Conservation (phyloP, 495 filamentous ascomycete species). For the Lasiosphaeria miniovina region DNA sequence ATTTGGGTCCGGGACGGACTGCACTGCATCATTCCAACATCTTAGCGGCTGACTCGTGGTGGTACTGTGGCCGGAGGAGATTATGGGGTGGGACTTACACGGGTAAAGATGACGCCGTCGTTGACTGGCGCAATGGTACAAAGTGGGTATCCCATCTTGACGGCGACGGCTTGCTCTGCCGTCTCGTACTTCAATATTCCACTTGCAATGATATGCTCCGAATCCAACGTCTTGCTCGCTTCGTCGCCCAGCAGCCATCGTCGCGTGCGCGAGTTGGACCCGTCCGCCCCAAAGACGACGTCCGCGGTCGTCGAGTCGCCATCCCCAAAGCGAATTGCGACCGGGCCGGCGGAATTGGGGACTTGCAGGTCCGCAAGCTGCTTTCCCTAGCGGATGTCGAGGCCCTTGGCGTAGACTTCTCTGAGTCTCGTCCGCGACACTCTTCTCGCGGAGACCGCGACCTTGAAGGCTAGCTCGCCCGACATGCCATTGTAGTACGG, state of each 20-base stretch:
- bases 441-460: background rate
- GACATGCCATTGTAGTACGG: slow-evolving; percentile 11
- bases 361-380: background rate
- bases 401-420: background rate
- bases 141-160: background rate
- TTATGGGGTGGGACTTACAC: background rate
- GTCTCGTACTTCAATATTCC: slow-evolving; percentile 8
- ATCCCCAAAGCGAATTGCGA: slow-evolving; percentile 1
- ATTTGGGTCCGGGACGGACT: slow-evolving; percentile 7
- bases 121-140: background rate
- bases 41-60: background rate
- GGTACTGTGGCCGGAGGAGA: background rate
- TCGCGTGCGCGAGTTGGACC: slow-evolving; percentile 3
- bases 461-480: slow-evolving; percentile 2
- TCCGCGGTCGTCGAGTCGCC: background rate
- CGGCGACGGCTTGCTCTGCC: background rate
- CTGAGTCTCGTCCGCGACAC: slow-evolving; percentile 7
- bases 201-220: slow-evolving; percentile 1
- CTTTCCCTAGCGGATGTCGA: slow-evolving; percentile 9
- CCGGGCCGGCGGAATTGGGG: background rate
- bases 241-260: slow-evolving; percentile 5
- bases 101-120: background rate
- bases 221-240: background rate
- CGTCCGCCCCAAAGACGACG: slow-evolving; percentile 9
- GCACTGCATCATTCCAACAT: background rate